A percentile compares a stretch with the other conserved stretches of the same genome.
Conservation (phyloP, 106 monocot species). For the Dactylorhiza incarnata region DNA sequence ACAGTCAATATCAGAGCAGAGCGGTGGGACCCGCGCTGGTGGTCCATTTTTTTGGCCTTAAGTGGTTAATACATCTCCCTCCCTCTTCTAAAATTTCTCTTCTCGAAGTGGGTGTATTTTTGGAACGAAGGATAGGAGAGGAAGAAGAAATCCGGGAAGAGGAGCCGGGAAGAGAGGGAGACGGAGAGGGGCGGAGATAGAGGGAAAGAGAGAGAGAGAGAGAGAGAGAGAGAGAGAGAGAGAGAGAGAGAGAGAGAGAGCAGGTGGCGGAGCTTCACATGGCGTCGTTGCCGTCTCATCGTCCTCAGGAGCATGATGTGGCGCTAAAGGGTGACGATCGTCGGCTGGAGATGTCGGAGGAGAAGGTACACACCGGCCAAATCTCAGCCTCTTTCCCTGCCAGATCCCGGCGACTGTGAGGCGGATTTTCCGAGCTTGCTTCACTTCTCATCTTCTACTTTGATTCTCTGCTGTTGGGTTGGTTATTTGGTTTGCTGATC, state of each 20-base stretch:
- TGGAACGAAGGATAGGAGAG: neutral
- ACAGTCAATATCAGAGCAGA: neutral
- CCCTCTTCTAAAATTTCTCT: neutral
- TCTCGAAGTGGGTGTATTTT: conserved; percentile 14
- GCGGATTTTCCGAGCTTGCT: neutral
- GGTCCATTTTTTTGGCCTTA: neutral
- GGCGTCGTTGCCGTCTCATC: conserved; percentile 15
- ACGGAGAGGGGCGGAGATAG: neutral
- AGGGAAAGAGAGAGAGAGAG: neutral
- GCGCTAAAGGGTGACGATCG: conserved; percentile 2
- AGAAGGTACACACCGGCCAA: conserved; percentile 14
- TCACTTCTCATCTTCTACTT: neutral
- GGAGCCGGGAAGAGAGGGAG: too few relatives aligned
- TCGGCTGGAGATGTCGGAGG: conserved; percentile 9
- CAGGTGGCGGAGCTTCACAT: conserved; percentile 1
- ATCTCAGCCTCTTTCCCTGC: neutral
- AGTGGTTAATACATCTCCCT: neutral
- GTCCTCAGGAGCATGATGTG: conserved; percentile 11
- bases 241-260: neutral
- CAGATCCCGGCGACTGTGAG: neutral
- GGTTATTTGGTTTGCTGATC: neutral
- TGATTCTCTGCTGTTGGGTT: neutral
- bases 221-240: neutral
- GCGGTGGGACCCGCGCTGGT: neutral
- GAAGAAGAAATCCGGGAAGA: neutral